Evolutionary conservation across 495 filamentous ascomycete genomes (phyloP).

Genomic region (Xylaria grammica): DNA sequence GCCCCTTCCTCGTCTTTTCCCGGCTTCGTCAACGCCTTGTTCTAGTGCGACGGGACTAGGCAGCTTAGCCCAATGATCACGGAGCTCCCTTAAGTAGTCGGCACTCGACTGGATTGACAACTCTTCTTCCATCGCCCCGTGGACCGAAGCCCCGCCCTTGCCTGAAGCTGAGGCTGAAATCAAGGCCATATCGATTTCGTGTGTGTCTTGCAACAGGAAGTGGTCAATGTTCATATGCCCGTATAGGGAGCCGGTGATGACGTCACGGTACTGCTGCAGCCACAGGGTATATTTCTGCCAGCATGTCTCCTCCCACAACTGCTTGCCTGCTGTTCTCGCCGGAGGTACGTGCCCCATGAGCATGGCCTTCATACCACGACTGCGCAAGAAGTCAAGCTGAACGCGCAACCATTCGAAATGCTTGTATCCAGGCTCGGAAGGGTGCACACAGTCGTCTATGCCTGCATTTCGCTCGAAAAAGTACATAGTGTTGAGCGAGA

Average conservation of each 20-base stretch:
- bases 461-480: constrained; percentile 92
- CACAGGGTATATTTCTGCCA: constrained; percentile 98
- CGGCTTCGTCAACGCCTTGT: constrained; percentile 37
- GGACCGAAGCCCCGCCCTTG: constrained; percentile 28
- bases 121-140: constrained; percentile 55
- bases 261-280: constrained; percentile 87
- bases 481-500: constrained; percentile 96
- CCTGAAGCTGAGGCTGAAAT: constrained; percentile 48
- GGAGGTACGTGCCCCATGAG: constrained; percentile 94
- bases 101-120: constrained; percentile 67
- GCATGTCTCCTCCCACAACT: constrained; percentile 87
- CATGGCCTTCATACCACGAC: constrained; percentile 91
- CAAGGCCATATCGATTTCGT: constrained; percentile 68
- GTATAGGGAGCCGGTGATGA: constrained; percentile 77
- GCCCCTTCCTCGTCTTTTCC: constrained; percentile 50
- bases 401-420: constrained; percentile 97
- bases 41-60: constrained; percentile 58
- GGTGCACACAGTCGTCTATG: constrained; percentile 82
- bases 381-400: constrained; percentile 81
- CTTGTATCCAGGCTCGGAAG: constrained; percentile 84
- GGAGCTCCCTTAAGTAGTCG: constrained; percentile 80
- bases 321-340: constrained; percentile 80
- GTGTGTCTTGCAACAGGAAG: constrained; percentile 89
- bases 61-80: constrained; percentile 76
- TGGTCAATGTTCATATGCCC: constrained; percentile 99